Base-by-base conservation (phyloP, 306 rosid genomes). In the Cicer bijugum region DNA sequence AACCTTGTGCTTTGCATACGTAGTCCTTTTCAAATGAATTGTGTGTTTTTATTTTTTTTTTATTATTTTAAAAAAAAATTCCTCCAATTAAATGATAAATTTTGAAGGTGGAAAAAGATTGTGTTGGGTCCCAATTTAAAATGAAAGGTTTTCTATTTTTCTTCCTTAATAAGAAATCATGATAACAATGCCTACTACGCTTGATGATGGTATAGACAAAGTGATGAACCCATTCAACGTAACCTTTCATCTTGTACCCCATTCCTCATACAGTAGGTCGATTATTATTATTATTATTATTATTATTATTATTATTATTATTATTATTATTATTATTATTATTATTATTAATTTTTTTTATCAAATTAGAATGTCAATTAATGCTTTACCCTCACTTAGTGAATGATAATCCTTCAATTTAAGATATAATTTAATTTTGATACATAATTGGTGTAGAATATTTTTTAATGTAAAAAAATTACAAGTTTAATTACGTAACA, bases 161-260 rank as follows among this genome's bases (percentile, higher is more conserved):
- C 70, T 53, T 69, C 67, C 39, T 6, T 35, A 15, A 78, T 56
- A 69, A 45, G 78, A 69, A 62, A 74, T 11, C 14, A 63, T 55
- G 55, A 69, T 74, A 52, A 46, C 76, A 48, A 58, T 10, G 14
- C 14, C 16, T 14, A 17, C 2, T 7, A 42, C 4, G 48, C 37
- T 16, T 62, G 28, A 62, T 60, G 53, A 68, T 67, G 53, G 48
- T 33, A 59, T 6, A 16, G 56, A 66, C 23, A 69, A 28, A 55
- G 51, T 17, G 44, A 38, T 35, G 55, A 50, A 75, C 33, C 15
- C 57, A 28, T 6, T 61, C 9, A 83, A 75, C 44, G 55, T 68
- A 79, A 48, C 59, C 62, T 57, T 76, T 39, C 51, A 33, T 28
- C 45, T 44, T 20, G 33, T 44, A 2, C 75, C 52, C 7, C 1